phyloP scores from a whole-genome alignment of 176 grass and related monocot species.

The Urochloa ruziziensis region DNA sequence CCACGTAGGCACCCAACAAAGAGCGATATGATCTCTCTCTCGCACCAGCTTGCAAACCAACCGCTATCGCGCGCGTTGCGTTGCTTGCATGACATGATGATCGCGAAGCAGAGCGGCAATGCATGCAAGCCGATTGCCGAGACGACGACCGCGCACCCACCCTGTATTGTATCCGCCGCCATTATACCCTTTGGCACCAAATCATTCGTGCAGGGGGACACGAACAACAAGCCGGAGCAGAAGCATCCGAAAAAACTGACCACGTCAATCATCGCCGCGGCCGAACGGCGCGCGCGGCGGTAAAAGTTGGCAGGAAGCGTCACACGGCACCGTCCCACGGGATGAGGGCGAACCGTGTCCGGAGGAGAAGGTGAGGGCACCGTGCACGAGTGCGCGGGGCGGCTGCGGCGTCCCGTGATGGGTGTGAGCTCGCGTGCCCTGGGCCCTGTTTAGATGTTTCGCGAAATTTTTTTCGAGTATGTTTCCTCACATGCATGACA shows the following conservation, averaged over 20 bases:
- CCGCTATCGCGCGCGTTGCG: too few relatives aligned
- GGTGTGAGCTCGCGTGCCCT: too few relatives aligned
- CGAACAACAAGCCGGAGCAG: not conserved
- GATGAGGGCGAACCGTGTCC: too few relatives aligned
- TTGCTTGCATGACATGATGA: not conserved
- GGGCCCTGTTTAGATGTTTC: too few relatives aligned
- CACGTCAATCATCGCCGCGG: not conserved
- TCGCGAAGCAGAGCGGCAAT: not conserved
- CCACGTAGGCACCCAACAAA: not conserved
- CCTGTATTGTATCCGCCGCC: not conserved
- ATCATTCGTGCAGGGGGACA: not conserved
- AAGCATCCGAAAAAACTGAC: not conserved
- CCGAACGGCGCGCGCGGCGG: not conserved
- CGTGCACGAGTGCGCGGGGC: too few relatives aligned
- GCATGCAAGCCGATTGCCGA: not conserved
- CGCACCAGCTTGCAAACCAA: not conserved
- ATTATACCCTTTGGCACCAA: not conserved
- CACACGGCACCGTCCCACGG: not conserved
- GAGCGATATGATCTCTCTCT: not conserved
- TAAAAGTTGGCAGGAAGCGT: not conserved
- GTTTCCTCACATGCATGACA: too few relatives aligned
- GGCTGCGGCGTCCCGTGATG: too few relatives aligned
- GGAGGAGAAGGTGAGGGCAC: too few relatives aligned
- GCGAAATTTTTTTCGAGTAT: too few relatives aligned
- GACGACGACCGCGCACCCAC: constrained; percentile 27